Evolutionary conservation across 257 asterid genomes (phyloP).

Genomic region (Solanum phureja): DNA sequence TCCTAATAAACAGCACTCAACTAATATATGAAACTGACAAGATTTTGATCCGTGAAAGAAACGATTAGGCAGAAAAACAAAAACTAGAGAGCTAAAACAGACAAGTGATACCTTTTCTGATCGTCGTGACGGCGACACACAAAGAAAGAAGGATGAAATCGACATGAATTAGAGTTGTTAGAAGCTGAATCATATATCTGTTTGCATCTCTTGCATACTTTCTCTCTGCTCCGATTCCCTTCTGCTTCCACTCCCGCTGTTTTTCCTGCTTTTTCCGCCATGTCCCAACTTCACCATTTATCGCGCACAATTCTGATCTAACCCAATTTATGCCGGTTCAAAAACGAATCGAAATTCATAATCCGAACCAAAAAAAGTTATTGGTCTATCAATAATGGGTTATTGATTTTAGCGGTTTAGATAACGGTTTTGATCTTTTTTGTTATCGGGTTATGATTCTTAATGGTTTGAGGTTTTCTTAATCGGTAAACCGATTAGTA

Average conservation of each 20-base stretch:
- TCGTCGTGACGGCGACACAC: constrained; percentile 98
- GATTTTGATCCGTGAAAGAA: background rate
- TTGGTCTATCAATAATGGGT: too few relatives aligned
- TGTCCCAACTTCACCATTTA: background rate
- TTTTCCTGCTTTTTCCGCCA: background rate
- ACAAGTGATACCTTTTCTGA: constrained; percentile 56
- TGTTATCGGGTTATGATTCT: too few relatives aligned
- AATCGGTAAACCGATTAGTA: too few relatives aligned
- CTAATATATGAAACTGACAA: background rate
- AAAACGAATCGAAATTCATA: too few relatives aligned
- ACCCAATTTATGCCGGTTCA: background rate
- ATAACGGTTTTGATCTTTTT: too few relatives aligned
- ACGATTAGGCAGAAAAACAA: background rate
- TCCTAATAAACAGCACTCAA: background rate
- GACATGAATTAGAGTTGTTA: constrained; percentile 54
- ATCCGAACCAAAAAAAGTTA: too few relatives aligned
- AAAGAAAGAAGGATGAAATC: constrained; percentile 80
- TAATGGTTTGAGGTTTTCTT: too few relatives aligned
- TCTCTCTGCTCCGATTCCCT: constrained; percentile 1
- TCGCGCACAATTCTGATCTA: background rate
- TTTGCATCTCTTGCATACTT: constrained; percentile 73
- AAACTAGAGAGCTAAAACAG: background rate
- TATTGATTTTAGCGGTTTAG: too few relatives aligned
- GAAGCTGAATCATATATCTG: constrained; percentile 28
- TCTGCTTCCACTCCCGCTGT: background rate